phyloP scores from a whole-genome alignment of 352 stramenopile genomes.

The Globisporangium spinosum region DNA sequence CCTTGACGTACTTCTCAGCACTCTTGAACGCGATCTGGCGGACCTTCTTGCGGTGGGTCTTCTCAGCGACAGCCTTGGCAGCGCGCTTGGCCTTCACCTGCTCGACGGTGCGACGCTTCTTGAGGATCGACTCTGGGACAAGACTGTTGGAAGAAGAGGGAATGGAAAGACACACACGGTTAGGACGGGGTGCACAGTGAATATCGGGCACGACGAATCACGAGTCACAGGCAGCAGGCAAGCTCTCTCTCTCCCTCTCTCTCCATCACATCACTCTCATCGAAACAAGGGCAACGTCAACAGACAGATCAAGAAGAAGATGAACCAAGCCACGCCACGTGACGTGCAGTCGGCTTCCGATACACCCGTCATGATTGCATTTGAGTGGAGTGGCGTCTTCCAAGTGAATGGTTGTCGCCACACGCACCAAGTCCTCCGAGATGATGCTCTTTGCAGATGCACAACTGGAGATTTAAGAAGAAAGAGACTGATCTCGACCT shows the following conservation, averaged over 20 bases:
- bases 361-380: constrained; percentile 86
- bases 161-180: constrained; percentile 26
- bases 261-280: background rate
- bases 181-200: constrained; percentile 71
- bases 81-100: constrained; percentile 85
- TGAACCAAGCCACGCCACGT: constrained; percentile 5
- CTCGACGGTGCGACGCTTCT: constrained; percentile 88
- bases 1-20: constrained; percentile 98
- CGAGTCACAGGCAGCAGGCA: constrained; percentile 8
- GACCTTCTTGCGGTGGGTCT: constrained; percentile 85
- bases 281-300: background rate
- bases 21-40: constrained; percentile 91
- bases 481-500: background rate
- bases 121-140: constrained; percentile 88
- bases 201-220: constrained; percentile 18
- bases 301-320: background rate
- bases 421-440: constrained; percentile 84
- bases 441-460: constrained; percentile 45
- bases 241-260: background rate
- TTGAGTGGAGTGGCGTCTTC: constrained; percentile 74
- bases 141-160: constrained; percentile 44
- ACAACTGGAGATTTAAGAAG: constrained; percentile 76
- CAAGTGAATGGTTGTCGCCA: constrained; percentile 27
- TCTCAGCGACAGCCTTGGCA: constrained; percentile 70
- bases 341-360: constrained; percentile 27